phyloP scores from a whole-genome alignment of 2,329 filamentous ascomycete species.

The Fonsecaea multimorphosa region DNA sequence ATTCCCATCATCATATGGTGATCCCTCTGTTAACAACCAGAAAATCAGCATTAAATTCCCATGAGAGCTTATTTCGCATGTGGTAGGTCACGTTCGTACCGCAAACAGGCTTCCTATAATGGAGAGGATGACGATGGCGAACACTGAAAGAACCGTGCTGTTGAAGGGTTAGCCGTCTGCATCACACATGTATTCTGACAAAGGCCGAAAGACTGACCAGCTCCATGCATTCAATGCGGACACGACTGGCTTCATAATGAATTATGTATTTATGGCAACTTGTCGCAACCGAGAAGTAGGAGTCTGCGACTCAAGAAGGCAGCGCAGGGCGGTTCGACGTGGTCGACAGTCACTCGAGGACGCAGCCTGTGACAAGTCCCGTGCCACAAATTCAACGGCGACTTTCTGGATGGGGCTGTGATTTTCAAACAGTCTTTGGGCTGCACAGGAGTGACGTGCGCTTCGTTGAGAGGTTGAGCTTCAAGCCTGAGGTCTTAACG shows the following conservation, averaged over 20 bases:
- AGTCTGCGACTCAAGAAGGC: neutral
- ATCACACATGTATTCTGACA: neutral
- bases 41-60: slow-evolving; percentile 4
- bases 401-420: neutral
- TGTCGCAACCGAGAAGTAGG: neutral
- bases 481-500: neutral
- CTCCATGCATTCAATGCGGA: slow-evolving; percentile 92
- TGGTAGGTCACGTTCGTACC: slow-evolving; percentile 49
- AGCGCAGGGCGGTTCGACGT: neutral
- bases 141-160: slow-evolving; percentile 73
- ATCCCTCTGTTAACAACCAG: slow-evolving; percentile 59
- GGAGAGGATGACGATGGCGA: slow-evolving; percentile 69
- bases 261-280: neutral
- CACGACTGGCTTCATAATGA: slow-evolving; percentile 90
- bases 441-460: slow-evolving; percentile 6
- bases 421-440: neutral
- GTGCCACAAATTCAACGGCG: neutral
- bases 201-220: slow-evolving; percentile 68
- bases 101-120: slow-evolving; percentile 75
- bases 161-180: slow-evolving; percentile 30
- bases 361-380: neutral
- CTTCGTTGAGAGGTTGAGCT: neutral
- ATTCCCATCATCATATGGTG: slow-evolving; percentile 85
- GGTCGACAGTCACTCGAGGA: slow-evolving; percentile 1
- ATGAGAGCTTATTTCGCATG: no score